Conservation (phyloP, 768 basidiomycete species). For the Epithele typhae region DNA sequence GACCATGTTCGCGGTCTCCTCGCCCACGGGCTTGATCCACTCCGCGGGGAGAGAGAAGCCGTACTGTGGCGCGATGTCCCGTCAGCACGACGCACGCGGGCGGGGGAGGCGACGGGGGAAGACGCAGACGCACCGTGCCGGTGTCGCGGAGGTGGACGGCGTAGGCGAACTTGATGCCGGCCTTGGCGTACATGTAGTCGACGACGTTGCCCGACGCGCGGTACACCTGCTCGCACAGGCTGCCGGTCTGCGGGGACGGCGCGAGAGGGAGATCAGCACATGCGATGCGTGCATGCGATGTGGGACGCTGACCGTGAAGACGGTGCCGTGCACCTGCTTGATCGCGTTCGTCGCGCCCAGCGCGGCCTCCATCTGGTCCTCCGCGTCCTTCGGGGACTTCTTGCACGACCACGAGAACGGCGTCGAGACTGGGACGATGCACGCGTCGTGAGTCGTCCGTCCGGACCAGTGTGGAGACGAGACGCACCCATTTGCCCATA, state of each 20-base stretch:
- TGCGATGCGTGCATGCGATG: neutral
- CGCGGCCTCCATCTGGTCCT: conserved; percentile 71
- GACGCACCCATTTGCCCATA: conserved; percentile 82
- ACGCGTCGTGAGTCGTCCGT: too few species aligned
- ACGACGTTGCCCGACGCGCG: conserved; percentile 61
- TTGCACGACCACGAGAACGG: conserved; percentile 75
- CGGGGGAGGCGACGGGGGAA: too few species aligned
- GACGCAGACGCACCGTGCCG: conserved; percentile 49
- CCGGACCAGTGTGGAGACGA: neutral
- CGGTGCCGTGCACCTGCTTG: conserved; percentile 47
- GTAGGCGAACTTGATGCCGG: conserved; percentile 58
- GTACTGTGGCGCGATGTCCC: conserved; percentile 39
- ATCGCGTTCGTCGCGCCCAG: conserved; percentile 60
- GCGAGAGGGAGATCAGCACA: neutral
- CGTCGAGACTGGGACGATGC: conserved; percentile 57
- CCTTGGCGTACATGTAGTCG: conserved; percentile 58
- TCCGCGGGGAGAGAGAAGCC: conserved; percentile 70
- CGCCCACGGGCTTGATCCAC: conserved; percentile 75
- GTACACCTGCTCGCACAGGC: conserved; percentile 43
- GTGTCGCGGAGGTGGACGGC: conserved; percentile 65
- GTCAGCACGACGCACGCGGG: neutral
- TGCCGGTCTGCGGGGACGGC: conserved; percentile 33
- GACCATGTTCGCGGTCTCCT: conserved; percentile 67
- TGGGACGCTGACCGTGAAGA: conserved; percentile 41
- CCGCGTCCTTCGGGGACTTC: conserved; percentile 59